Evolutionary conservation across 345 rosid genomes (phyloP).

Genomic region (Microcos paniculata): DNA sequence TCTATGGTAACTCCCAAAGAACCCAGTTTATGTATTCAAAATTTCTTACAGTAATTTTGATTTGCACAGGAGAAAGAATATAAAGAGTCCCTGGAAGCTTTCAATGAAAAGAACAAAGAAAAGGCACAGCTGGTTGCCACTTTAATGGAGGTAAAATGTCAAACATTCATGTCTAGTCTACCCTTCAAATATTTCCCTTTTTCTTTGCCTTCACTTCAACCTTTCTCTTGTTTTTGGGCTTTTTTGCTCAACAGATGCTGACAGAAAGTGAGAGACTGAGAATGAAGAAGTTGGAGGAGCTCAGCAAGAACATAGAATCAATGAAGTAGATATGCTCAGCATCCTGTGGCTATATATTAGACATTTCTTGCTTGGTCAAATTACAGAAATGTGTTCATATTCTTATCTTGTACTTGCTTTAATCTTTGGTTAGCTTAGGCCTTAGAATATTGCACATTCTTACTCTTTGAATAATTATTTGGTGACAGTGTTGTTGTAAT

Average conservation of each 20-base stretch:
- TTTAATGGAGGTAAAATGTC: conserved; percentile 43
- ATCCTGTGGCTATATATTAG: background rate
- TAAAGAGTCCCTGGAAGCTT: conserved; percentile 59
- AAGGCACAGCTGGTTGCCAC: conserved; percentile 47
- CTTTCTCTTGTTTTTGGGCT: background rate
- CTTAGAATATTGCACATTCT: too few species aligned
- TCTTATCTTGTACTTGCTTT: too few species aligned
- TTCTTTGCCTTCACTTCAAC: background rate
- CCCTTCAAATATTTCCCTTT: background rate
- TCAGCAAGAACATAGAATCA: conserved; percentile 58
- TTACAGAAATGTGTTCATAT: too few species aligned
- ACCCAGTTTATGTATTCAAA: background rate
- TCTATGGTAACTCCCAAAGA: background rate
- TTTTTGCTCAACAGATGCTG: conserved; percentile 40
- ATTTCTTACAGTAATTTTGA: too few species aligned
- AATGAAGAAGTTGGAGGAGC: conserved; percentile 72
- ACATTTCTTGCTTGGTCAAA: too few species aligned
- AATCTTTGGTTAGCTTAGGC: too few species aligned
- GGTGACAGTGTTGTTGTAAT: too few species aligned
- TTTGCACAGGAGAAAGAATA: conserved; percentile 94
- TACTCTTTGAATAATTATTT: too few species aligned
- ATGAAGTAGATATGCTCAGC: conserved; percentile 21
- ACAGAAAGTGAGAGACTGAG: conserved; percentile 70
- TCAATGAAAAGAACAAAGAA: conserved; percentile 79
- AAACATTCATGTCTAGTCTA: background rate